Evolutionary conservation across 1,284 basidiomycete species (phyloP), one percentile per base, ranked within the genome.

Genomic region (Pseudozyma sp.): DNA sequence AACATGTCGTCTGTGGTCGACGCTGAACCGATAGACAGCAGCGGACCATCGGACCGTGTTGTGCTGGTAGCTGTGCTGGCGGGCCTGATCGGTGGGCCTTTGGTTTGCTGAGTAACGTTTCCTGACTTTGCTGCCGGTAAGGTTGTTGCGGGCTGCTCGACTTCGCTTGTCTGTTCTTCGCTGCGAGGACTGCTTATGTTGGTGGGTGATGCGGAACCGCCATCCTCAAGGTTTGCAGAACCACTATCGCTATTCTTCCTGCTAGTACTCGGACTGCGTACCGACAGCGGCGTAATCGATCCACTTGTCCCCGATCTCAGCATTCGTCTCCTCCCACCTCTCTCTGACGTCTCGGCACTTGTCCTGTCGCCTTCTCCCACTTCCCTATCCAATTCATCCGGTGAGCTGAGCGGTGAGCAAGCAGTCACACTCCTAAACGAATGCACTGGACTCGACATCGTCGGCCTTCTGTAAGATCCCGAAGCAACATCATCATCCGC

Each of bases 261-360:
- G 7, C 50, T 58, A 5, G 53, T 33, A 8, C 50, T 54, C 31
- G 55, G 48, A 34, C 52, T 59, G 4, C 44, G 19, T 2, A 54
- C 54, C 2, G 62, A 62, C 0, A 65, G 48, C 17, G 62, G 54
- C 0, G 64, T 53, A 33, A 72, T 60, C 11, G 68, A 70, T 0
- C 68, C 72, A 43, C 68, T 75, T 4, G 72, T 75, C 2, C 68
- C 68, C 1, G 67, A 70, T 11, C 72, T 30, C 0, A 68, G 11
- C 60, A 75, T 53, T 5, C 30, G 34, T 29, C 72, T 55, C 9
- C 72, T 51, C 3, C 68, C 72, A 5, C 54, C 56, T 33, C 72
- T 5, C 19, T 54, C 19, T 7, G 52, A 16, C 6, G 13, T 39
- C 2, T 29, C 34, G 4, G 19, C 39, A 17, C 16, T 52, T 6